Base-by-base conservation (phyloP, 768 basidiomycete genomes). In the Pleurotus citrinopileatus region DNA sequence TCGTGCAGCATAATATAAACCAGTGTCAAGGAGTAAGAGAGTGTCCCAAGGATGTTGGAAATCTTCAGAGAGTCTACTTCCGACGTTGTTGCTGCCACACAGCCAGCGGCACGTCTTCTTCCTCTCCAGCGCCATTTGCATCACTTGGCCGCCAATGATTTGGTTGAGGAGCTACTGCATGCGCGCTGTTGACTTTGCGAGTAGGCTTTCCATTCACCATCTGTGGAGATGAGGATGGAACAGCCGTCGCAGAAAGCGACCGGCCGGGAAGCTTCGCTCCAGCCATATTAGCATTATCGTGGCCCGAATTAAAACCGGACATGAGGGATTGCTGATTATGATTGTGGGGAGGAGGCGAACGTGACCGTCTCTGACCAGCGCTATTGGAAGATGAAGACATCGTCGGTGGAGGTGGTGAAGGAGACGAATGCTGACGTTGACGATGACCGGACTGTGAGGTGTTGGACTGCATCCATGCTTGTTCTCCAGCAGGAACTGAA, bases 101-200 rank as follows among this genome's bases (percentile, higher is more conserved):
- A 17, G 91, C 89, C 44, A 93, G 73, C 17, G 90, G 90, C 34
- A 90, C 71, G 63, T 92, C 90, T 64, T 92, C 90, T 62, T 91
- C 89, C 63, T 89, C 87, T 23, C 72, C 72, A 37, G 60, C 70
- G 17, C 63, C 69, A 43, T 60, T 62, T 32, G 59, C 66, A 50
- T 78, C 74, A 47, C 73, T 70, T 36, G 75, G 75, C 57, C 76
- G 72, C 55, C 66, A 63, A 15, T 68, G 71, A 52, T 73, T 67
- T 32, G 59, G 25, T 10, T 32, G 25, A 1, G 52, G 19, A 6
- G 36, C 57, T 8, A 79, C 73, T 15, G 85, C 87, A 65, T 85
- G 81, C 81, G 81, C 84, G 60, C 86, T 89, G 52, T 70, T 66
- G 13, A 78, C 82, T 66, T 91, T 91, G 62, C 85, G 79, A 47